Evolutionary conservation across 1,284 basidiomycete genomes (phyloP).

Genomic region (Tetrapyrgos nigripes): DNA sequence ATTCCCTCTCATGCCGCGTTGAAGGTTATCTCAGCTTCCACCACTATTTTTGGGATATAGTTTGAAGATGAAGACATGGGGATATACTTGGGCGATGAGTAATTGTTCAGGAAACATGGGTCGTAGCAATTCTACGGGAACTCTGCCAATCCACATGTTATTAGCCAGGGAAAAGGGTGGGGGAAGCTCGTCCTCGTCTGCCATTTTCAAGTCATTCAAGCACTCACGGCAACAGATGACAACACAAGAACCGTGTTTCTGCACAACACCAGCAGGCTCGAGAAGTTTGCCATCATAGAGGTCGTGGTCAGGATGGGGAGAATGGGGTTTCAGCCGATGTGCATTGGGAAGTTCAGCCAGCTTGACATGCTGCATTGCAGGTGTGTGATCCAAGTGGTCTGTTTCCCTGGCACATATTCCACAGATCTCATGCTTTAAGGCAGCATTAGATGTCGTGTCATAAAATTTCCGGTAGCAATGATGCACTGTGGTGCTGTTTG

Average conservation of each 20-base stretch:
- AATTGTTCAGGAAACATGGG: constrained; percentile 35
- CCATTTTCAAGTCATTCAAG: background rate
- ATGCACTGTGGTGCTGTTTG: too few species aligned
- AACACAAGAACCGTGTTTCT: background rate
- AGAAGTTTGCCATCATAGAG: constrained; percentile 6
- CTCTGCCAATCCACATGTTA: constrained; percentile 39
- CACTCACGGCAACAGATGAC: constrained; percentile 3
- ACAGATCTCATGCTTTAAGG: constrained; percentile 2
- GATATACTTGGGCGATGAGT: constrained; percentile 33
- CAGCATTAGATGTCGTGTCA: constrained; percentile 22
- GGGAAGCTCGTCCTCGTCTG: background rate
- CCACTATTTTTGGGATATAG: constrained; percentile 31
- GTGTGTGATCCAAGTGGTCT: background rate
- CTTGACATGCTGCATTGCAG: background rate
- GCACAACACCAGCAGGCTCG: background rate
- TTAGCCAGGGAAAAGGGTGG: constrained; percentile 38
- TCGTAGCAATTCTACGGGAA: constrained; percentile 28
- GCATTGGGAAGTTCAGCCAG: background rate
- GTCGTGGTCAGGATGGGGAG: background rate
- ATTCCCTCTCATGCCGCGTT: constrained; percentile 32
- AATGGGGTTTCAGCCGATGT: constrained; percentile 2
- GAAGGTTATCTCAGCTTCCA: constrained; percentile 4
- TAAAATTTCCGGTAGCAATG: constrained; percentile 17
- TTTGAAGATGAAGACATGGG: constrained; percentile 38
- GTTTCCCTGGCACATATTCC: background rate